Conservation (phyloP, 805 yeast genomes). For the Blastobotrys robertii region DNA sequence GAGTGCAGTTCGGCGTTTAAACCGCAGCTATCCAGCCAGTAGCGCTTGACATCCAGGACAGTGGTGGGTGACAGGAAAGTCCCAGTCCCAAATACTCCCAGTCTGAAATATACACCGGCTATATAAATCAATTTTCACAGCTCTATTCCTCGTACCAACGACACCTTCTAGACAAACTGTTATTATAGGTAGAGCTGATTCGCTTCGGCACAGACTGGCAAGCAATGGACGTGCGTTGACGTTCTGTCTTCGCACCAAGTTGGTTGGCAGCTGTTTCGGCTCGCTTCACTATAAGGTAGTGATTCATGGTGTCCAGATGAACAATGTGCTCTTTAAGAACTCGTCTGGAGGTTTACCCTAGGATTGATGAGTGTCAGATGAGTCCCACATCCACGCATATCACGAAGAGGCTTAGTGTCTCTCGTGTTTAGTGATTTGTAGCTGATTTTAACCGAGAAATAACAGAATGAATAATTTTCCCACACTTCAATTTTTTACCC, state of each 20-base stretch:
- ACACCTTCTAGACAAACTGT: conserved; percentile 24
- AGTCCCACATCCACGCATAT: conserved; percentile 21
- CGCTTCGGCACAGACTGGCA: not conserved
- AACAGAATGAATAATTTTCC: no score
- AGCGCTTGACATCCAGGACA: no score
- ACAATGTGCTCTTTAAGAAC: conserved; percentile 24
- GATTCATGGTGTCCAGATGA: conserved; percentile 24
- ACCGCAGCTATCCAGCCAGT: no score
- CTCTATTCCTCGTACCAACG: conserved; percentile 2
- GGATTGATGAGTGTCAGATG: conserved; percentile 27
- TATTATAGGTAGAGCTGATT: conserved; percentile 3
- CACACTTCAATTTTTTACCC: no score
- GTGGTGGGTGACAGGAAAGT: no score
- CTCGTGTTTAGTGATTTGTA: no score
- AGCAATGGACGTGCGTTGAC: not conserved
- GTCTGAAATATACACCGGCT: no score
- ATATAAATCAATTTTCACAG: not conserved
- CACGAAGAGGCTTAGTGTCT: no score
- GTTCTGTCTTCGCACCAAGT: not conserved
- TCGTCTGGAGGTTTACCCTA: conserved; percentile 15
- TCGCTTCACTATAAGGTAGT: conserved; percentile 18
- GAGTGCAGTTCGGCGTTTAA: no score
- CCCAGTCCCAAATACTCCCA: no score
- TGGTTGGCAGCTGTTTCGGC: not conserved
- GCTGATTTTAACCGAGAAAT: no score